Base-by-base conservation (phyloP, 345 rosid species). In the Arabidopsis suecica region DNA sequence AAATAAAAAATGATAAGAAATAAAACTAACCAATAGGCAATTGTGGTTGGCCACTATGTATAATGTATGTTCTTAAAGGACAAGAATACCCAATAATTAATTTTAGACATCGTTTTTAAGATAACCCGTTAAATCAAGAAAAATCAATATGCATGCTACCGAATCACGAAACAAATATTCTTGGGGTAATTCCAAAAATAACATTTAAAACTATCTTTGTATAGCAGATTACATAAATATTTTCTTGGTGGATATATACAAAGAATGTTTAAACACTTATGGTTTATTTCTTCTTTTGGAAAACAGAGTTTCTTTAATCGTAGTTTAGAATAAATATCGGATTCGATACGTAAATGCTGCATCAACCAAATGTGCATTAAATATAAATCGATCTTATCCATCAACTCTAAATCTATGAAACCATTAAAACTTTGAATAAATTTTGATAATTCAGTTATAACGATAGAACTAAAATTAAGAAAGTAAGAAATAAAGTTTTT, bases 401-500 rank as follows among this genome's bases (percentile, higher is more conserved):
- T 32, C 22, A 9, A 71, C 54, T 23, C 25, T 40, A 44, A 40
- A 41, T 38, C 42, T 12, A 55, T 41, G 55, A 54, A 63, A 32
- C 18, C 45, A 40, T 4, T 30, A 56, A 11, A 68, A 14, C 2
- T 45, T 45, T n/a, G 49, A n/a, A 45, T 45, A 16, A 44, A 53
- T 14, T 42, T 25, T 30, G 16, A 54, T 42, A 56, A 58, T 3
- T 44, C 22, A 8, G 44, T 69, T 62, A 41, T 23, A 53, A 22
- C 42, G 20, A 64, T 41, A 54, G 9, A 56, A 34, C 45, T 34
- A 1, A 33, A 45, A 22, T 8, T 28, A 47, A 55, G 68, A 70
- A 74, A 23, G 54, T 11, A 84, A 87, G 83, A 59, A 79, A 83
- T 59, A 62, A 7, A 20, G 61, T 3, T 7, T 45, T 5, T 45